A percentile compares a stretch with the other conserved stretches of the same genome.
phyloP scores from a whole-genome alignment of 1,284 basidiomycete genomes.

The Afroboletus lepidellus region DNA sequence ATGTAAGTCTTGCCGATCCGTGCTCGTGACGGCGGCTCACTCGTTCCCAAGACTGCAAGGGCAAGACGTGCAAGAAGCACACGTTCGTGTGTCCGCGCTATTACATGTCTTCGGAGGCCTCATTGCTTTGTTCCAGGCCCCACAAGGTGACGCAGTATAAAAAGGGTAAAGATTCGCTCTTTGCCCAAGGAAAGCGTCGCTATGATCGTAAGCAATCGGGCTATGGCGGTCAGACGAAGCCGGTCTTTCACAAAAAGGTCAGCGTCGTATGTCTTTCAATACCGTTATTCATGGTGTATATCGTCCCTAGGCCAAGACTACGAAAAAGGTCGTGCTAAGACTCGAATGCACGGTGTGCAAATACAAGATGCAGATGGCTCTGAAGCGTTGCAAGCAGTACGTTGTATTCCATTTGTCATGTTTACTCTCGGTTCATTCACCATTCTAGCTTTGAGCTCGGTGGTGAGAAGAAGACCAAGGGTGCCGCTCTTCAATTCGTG shows the following conservation, averaged over 20 bases:
- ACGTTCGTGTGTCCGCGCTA: slow-evolving; percentile 64
- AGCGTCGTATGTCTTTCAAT: background rate
- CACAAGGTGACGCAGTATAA: slow-evolving; percentile 99
- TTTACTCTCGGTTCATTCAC: slow-evolving; percentile 22
- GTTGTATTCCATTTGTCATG: slow-evolving; percentile 33
- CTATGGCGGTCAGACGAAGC: slow-evolving; percentile 99
- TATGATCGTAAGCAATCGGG: slow-evolving; percentile 99
- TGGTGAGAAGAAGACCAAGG: slow-evolving; percentile 99
- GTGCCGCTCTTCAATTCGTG: slow-evolving; percentile 90
- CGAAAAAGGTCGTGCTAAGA: slow-evolving; percentile 98
- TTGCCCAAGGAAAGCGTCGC: slow-evolving; percentile 99
- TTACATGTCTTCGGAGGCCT: background rate
- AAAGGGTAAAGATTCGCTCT: slow-evolving; percentile 96
- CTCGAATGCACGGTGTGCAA: slow-evolving; percentile 99
- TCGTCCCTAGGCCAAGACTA: slow-evolving; percentile 78
- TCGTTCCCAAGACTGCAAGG: slow-evolving; percentile 82
- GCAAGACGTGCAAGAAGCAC: slow-evolving; percentile 98
- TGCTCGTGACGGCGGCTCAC: slow-evolving; percentile 3
- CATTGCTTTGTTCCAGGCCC: slow-evolving; percentile 48
- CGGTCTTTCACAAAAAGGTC: slow-evolving; percentile 99
- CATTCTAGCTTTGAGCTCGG: slow-evolving; percentile 88
- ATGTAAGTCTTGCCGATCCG: slow-evolving; percentile 53
- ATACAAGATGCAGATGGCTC: slow-evolving; percentile 93
- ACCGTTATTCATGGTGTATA: background rate
- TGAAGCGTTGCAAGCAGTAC: slow-evolving; percentile 99